Conservation (phyloP, 2,329 filamentous ascomycete species). For the Cladorrhinum sp. region DNA sequence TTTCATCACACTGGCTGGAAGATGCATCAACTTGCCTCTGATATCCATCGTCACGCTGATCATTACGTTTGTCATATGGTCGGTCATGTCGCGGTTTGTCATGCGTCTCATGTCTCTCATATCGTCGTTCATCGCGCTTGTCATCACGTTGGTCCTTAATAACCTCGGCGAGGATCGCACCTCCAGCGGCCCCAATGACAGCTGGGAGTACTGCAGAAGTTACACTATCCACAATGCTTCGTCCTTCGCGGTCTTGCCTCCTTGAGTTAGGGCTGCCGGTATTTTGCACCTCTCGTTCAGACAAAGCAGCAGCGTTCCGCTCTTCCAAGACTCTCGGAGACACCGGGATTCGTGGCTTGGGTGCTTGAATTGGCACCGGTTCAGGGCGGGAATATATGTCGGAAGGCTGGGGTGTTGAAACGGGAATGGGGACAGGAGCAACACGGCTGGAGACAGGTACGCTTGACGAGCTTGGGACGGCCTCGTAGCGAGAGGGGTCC, state of each 20-base stretch:
- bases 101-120: conserved; percentile 1
- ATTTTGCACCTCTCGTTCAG: not conserved
- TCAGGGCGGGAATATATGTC: conserved; percentile 48
- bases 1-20: not conserved
- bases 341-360: conserved; percentile 73
- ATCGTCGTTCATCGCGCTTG: not conserved
- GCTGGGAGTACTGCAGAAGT: conserved; percentile 16
- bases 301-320: conserved; percentile 31
- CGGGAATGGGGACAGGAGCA: not conserved
- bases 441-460: not conserved
- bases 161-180: conserved; percentile 8
- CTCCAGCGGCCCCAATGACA: conserved; percentile 11
- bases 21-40: not conserved
- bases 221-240: conserved; percentile 16
- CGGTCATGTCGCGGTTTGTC: not conserved
- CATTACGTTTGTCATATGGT: not conserved
- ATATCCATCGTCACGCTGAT: conserved; percentile 2
- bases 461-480: conserved; percentile 47
- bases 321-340: conserved; percentile 65
- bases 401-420: conserved; percentile 20
- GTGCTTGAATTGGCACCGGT: conserved; percentile 74
- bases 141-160: conserved; percentile 12
- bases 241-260: conserved; percentile 27
- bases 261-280: conserved; percentile 18
- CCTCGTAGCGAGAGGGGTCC: conserved; percentile 63